Evolutionary conservation across 2,329 filamentous ascomycete genomes (phyloP).

Genomic region (Diaporthe humulicola): DNA sequence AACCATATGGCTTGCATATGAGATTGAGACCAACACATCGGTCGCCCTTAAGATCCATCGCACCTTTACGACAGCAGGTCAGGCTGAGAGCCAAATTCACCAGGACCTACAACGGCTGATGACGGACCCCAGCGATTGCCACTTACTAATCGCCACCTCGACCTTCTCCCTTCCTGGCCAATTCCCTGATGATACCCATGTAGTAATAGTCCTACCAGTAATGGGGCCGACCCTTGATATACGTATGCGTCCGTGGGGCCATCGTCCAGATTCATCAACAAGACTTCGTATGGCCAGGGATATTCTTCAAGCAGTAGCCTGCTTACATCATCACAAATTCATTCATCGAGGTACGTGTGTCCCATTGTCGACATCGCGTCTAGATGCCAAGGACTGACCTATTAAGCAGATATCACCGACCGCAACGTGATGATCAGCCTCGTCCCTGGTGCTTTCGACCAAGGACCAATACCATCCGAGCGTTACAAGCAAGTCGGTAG

Average conservation of each 20-base stretch:
- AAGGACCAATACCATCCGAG: neutral
- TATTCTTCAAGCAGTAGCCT: slow-evolving; percentile 4
- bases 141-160: neutral
- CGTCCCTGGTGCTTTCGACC: neutral
- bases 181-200: slow-evolving; percentile 1
- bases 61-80: slow-evolving; percentile 6
- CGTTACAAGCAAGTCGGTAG: slow-evolving; percentile 23
- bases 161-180: slow-evolving; percentile 6
- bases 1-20: slow-evolving; percentile 9
- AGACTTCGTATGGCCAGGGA: slow-evolving; percentile 1
- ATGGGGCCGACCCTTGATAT: neutral
- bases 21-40: slow-evolving; percentile 4
- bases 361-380: neutral
- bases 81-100: neutral
- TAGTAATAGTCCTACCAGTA: slow-evolving; percentile 6
- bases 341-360: neutral
- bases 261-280: neutral
- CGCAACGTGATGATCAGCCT: neutral
- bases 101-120: neutral
- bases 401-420: neutral
- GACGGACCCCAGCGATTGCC: neutral
- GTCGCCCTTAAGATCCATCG: slow-evolving; percentile 16
- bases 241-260: neutral
- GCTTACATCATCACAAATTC: neutral
- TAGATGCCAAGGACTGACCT: neutral